Percentiles rank a stretch among this genome's conserved stretches.
Evolutionary conservation across 106 monocot species (phyloP).

Genomic region (Phalaenopsis aphrodite): DNA sequence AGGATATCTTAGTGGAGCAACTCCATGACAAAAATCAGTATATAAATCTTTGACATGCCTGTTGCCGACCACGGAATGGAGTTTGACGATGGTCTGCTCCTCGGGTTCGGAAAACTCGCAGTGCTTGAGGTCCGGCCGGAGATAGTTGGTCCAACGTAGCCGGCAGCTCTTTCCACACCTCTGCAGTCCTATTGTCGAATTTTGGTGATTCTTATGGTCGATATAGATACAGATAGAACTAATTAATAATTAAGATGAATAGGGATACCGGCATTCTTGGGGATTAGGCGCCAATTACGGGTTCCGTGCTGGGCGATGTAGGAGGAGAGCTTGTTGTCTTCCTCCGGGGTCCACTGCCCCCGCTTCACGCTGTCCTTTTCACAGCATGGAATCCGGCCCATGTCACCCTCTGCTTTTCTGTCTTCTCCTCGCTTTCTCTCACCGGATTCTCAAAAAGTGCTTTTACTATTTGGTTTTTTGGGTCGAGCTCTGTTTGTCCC

Average conservation of each 20-base stretch:
- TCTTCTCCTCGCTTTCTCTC: not conserved
- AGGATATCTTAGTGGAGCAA: too few species aligned
- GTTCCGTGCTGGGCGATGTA: constrained; percentile 95
- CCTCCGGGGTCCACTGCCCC: constrained; percentile 98
- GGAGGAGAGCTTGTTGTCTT: constrained; percentile 91
- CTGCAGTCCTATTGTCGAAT: constrained; percentile 48
- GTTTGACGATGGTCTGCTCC: constrained; percentile 86
- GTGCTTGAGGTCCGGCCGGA: constrained; percentile 91
- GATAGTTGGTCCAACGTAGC: constrained; percentile 96
- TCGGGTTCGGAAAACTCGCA: constrained; percentile 82
- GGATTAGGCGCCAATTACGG: constrained; percentile 93
- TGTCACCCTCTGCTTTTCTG: constrained; percentile 2
- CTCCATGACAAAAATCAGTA: too few species aligned
- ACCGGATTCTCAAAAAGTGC: not conserved
- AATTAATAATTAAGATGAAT: not conserved
- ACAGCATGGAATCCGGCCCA: constrained; percentile 94
- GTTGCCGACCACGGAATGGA: constrained; percentile 89
- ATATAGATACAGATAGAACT: too few species aligned
- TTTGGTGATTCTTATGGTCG: not conserved
- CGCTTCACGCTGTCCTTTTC: constrained; percentile 94
- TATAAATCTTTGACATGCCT: constrained; percentile 21
- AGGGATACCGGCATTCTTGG: constrained; percentile 82
- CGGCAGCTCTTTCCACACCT: constrained; percentile 98
- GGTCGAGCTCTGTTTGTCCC: not conserved
- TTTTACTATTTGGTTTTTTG: not conserved